A percentile compares a stretch with the other conserved stretches of the same genome.
Evolutionary conservation across 2,329 filamentous ascomycete genomes (phyloP).

Genomic region (Penicillium sp.): DNA sequence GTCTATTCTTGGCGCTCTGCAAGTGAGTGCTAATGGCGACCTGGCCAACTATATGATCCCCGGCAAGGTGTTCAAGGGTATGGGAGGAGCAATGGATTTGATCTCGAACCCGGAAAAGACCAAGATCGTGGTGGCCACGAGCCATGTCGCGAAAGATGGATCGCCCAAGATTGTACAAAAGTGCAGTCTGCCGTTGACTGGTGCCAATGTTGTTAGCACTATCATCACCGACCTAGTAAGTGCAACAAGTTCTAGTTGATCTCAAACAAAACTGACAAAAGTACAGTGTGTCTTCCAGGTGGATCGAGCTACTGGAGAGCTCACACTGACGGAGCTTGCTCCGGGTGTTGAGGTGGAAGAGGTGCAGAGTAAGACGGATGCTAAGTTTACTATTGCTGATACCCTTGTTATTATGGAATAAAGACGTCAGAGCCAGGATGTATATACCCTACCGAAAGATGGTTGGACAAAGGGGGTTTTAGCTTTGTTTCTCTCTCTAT

Average conservation of each 20-base stretch:
- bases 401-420: conserved; percentile 54
- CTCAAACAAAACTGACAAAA: neutral
- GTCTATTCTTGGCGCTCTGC: conserved; percentile 76
- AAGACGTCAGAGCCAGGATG: neutral
- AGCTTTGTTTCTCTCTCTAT: neutral
- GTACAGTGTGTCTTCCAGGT: conserved; percentile 71
- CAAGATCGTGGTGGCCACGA: conserved; percentile 70
- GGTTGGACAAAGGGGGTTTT: neutral
- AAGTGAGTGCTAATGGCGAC: conserved; percentile 75
- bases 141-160: conserved; percentile 68
- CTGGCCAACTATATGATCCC: conserved; percentile 90
- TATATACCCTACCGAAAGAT: neutral
- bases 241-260: conserved; percentile 14
- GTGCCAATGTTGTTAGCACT: conserved; percentile 65
- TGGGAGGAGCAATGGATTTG: conserved; percentile 76
- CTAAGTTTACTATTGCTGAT: conserved; percentile 62
- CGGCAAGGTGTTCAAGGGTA: conserved; percentile 80
- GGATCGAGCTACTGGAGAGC: conserved; percentile 55
- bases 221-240: conserved; percentile 71
- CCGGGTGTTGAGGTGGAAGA: conserved; percentile 67
- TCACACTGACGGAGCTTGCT: conserved; percentile 63
- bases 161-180: conserved; percentile 64
- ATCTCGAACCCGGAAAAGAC: conserved; percentile 69
- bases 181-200: conserved; percentile 65
- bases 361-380: conserved; percentile 67